Percentiles rank a stretch among this genome's conserved stretches.
Evolutionary conservation across 306 rosid genomes (phyloP).

Genomic region (Hippophae gyantsensis): DNA sequence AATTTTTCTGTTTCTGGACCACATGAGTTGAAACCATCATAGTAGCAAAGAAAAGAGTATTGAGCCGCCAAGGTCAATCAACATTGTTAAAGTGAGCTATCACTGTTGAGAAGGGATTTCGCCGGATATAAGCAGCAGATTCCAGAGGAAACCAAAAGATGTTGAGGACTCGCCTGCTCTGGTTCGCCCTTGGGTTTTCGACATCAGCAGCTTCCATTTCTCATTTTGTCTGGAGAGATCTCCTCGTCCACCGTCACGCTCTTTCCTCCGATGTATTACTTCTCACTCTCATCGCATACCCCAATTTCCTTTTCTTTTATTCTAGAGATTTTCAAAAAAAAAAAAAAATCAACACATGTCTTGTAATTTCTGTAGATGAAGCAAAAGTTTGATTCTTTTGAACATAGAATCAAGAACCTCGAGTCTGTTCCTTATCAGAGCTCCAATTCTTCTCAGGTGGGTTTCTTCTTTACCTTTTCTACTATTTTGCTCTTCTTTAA

Average conservation of each 20-base stretch:
- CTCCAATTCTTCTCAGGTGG: constrained; percentile 25
- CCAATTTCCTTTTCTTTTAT: background rate
- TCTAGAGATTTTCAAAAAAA: background rate
- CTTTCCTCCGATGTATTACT: constrained; percentile 26
- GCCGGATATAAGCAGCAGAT: too few relatives aligned
- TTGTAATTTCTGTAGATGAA: constrained; percentile 16
- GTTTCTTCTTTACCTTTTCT: constrained; percentile 1
- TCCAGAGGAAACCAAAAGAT: constrained; percentile 8
- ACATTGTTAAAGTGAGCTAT: too few relatives aligned
- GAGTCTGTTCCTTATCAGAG: constrained; percentile 22
- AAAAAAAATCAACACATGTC: background rate
- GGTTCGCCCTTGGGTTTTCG: constrained; percentile 32
- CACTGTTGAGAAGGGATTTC: too few relatives aligned
- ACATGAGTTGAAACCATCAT: too few relatives aligned
- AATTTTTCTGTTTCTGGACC: too few relatives aligned
- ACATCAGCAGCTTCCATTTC: constrained; percentile 30
- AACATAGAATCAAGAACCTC: constrained; percentile 25
- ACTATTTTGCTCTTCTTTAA: background rate
- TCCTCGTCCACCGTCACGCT: constrained; percentile 16
- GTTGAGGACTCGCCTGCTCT: constrained; percentile 31
- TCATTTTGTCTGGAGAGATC: constrained; percentile 30
- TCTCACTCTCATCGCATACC: background rate
- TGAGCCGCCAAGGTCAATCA: too few relatives aligned
- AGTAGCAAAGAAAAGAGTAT: too few relatives aligned
- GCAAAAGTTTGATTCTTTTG: constrained; percentile 25